Evolutionary conservation across 2,329 filamentous ascomycete species (phyloP).

Genomic region (Zarea fungicola): DNA sequence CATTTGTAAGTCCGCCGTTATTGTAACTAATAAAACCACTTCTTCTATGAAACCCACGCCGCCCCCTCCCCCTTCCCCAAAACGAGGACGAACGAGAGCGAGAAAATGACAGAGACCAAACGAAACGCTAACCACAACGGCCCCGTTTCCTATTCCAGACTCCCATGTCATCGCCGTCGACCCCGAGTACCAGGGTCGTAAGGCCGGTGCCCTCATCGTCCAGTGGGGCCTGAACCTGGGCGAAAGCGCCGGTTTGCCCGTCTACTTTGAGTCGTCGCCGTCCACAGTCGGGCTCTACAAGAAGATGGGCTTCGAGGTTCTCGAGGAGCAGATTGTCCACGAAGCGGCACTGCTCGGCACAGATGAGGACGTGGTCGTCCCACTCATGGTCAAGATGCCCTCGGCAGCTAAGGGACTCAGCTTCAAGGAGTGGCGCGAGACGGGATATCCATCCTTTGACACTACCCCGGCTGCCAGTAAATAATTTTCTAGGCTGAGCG

Average conservation of each 20-base stretch:
- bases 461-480: not conserved
- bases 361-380: slow-evolving; percentile 32
- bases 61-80: too few relatives aligned
- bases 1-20: slow-evolving; percentile 32
- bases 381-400: slow-evolving; percentile 39
- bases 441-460: slow-evolving; percentile 18
- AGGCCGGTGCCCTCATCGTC: slow-evolving; percentile 36
- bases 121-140: slow-evolving; percentile 7
- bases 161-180: slow-evolving; percentile 40
- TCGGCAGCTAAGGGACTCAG: slow-evolving; percentile 25
- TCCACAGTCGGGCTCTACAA: slow-evolving; percentile 38
- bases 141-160: slow-evolving; percentile 22
- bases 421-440: slow-evolving; percentile 30
- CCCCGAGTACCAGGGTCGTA: slow-evolving; percentile 37
- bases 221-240: slow-evolving; percentile 35
- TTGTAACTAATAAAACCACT: too few relatives aligned
- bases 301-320: slow-evolving; percentile 38
- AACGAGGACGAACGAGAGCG: too few relatives aligned
- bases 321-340: slow-evolving; percentile 36
- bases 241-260: slow-evolving; percentile 32
- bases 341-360: slow-evolving; percentile 29
- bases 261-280: slow-evolving; percentile 43
- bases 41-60: too few relatives aligned
- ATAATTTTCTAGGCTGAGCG: not conserved
- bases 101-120: too few relatives aligned